Percentiles rank a stretch among this genome's conserved stretches.
These are phyloP conservation scores for Nakazawaea peltata DNA, from an alignment of 805 yeast genomes.

Conservation along the genomic window DNA sequence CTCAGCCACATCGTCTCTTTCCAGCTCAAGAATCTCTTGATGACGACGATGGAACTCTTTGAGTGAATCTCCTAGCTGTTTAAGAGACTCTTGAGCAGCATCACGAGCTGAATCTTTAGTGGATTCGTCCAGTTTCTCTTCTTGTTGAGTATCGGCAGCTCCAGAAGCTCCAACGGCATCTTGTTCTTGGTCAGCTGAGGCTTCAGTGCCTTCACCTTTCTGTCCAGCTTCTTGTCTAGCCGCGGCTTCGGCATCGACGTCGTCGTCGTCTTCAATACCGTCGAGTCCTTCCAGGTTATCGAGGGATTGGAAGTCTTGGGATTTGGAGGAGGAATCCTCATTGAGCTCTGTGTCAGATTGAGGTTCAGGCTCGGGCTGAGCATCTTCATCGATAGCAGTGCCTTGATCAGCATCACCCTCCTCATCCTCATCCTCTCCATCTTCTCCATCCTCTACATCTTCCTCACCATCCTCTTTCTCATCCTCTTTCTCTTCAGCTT, in stretches of 20 bases:
- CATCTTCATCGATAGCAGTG: constrained; percentile 16
- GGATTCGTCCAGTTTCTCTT: constrained; percentile 27
- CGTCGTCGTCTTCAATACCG: constrained; percentile 23
- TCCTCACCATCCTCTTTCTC: constrained; percentile 18
- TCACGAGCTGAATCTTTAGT: constrained; percentile 50
- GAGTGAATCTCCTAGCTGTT: constrained; percentile 84
- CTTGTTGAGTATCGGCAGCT: constrained; percentile 31
- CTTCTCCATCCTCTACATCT: constrained; percentile 21
- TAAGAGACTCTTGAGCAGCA: constrained; percentile 67
- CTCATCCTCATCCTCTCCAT: constrained; percentile 20
- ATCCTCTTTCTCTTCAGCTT: constrained; percentile 16
- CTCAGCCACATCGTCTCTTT: constrained; percentile 39
- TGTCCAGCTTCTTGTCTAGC: constrained; percentile 24
- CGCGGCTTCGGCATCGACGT: constrained; percentile 24
- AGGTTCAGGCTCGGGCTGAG: constrained; percentile 17
- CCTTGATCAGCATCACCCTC: constrained; percentile 21
- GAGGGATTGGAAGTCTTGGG: constrained; percentile 14
- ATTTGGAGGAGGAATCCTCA: constrained; percentile 22
- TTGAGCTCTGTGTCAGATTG: constrained; percentile 18
- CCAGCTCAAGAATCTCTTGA: constrained; percentile 75
- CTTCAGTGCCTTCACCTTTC: constrained; percentile 29
- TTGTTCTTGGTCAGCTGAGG: constrained; percentile 30
- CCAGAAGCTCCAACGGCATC: constrained; percentile 68
- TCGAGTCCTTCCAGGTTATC: constrained; percentile 21
- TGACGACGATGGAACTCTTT: constrained; percentile 88